Percentiles rank a stretch among this genome's conserved stretches.
Conservation (phyloP, 768 basidiomycete species). For the Daedaleopsis nitida region DNA sequence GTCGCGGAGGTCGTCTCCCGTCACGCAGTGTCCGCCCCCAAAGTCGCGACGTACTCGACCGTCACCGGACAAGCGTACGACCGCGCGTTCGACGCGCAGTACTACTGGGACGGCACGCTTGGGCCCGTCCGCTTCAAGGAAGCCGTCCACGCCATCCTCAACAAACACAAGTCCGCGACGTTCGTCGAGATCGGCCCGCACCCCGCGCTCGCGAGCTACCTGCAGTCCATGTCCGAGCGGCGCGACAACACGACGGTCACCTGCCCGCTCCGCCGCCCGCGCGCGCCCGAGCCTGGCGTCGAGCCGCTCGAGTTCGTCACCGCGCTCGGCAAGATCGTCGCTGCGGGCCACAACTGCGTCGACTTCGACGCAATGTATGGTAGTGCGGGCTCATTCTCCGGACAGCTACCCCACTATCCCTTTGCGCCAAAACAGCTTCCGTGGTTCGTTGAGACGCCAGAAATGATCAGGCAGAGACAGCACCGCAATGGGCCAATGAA, state of each 20-base stretch:
- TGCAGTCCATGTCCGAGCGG: slow-evolving; percentile 27
- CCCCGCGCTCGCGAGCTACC: slow-evolving; percentile 41
- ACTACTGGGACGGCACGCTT: slow-evolving; percentile 44
- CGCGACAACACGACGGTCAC: slow-evolving; percentile 23
- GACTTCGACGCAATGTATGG: slow-evolving; percentile 37
- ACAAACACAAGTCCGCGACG: slow-evolving; percentile 25
- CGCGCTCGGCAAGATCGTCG: slow-evolving; percentile 33
- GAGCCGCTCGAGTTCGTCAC: slow-evolving; percentile 32
- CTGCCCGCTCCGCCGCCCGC: slow-evolving; percentile 33
- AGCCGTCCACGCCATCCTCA: slow-evolving; percentile 30
- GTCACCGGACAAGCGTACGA: slow-evolving; percentile 31
- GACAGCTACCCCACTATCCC: slow-evolving; percentile 30
- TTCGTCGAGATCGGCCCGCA: slow-evolving; percentile 45
- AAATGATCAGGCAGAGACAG: slow-evolving; percentile 26
- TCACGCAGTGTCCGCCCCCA: slow-evolving; percentile 28
- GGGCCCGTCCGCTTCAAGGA: slow-evolving; percentile 40
- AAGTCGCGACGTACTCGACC: slow-evolving; percentile 41
- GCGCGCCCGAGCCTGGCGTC: slow-evolving; percentile 20
- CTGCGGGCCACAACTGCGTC: slow-evolving; percentile 34
- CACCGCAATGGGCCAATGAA: slow-evolving; percentile 39
- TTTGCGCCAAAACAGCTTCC: slow-evolving; percentile 32
- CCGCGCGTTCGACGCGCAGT: slow-evolving; percentile 35
- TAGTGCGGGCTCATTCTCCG: slow-evolving; percentile 9
- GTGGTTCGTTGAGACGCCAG: slow-evolving; percentile 21
- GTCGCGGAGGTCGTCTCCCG: slow-evolving; percentile 38